Conservation (phyloP, 208 protist genomes). For the Trichomonas gallinae region DNA sequence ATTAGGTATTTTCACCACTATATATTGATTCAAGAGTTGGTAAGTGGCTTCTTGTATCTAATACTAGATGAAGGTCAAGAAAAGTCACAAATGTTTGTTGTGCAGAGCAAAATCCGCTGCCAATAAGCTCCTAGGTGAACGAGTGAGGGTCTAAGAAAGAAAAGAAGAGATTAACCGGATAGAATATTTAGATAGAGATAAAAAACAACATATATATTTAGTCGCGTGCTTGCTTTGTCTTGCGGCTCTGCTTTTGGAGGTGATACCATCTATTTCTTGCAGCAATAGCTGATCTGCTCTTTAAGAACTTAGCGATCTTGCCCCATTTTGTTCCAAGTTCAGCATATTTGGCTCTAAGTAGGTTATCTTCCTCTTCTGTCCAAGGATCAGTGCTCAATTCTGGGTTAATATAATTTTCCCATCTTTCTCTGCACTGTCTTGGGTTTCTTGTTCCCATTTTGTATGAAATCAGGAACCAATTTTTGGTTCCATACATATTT, state of each 20-base stretch:
- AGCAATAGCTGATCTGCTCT: background rate
- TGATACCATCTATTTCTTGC: background rate
- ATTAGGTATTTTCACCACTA: too few relatives aligned
- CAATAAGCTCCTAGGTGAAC: too few relatives aligned
- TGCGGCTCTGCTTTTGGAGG: background rate
- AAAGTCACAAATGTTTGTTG: too few relatives aligned
- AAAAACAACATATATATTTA: background rate
- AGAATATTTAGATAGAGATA: background rate
- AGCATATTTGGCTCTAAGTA: background rate
- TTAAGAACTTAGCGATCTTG: background rate
- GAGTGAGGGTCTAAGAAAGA: too few relatives aligned
- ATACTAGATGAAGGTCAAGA: too few relatives aligned
- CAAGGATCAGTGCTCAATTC: background rate
- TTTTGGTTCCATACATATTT: background rate
- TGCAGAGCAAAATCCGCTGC: too few relatives aligned
- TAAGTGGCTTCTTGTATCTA: too few relatives aligned
- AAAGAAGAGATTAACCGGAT: background rate
- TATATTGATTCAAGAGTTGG: too few relatives aligned
- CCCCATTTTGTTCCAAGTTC: background rate
- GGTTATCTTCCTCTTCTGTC: background rate
- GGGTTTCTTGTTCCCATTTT: background rate
- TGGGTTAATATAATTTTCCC: background rate
- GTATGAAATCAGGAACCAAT: background rate
- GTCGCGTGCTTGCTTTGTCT: background rate
- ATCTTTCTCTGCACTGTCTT: background rate